Conservation (phyloP, 371 early-diverging fungal genomes). For the Rhizopus arrhizus region DNA sequence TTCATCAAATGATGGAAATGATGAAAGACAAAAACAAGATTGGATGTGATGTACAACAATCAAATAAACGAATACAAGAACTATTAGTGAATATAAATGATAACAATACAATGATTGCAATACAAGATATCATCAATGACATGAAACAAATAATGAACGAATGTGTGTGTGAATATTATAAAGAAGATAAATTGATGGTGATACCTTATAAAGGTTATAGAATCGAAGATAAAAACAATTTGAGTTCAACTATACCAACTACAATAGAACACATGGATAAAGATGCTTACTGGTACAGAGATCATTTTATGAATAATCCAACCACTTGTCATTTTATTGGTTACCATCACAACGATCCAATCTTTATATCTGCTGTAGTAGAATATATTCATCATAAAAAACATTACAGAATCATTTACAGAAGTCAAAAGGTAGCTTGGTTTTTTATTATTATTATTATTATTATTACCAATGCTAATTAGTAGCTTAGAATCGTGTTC, state of each 20-base stretch:
- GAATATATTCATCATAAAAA: slow-evolving; percentile 14
- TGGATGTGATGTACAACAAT: too few species aligned
- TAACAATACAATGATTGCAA: too few species aligned
- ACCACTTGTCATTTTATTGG: slow-evolving; percentile 28
- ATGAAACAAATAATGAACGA: slow-evolving; percentile 39
- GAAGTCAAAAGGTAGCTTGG: slow-evolving; percentile 24
- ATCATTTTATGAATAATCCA: slow-evolving; percentile 21
- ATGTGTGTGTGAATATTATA: slow-evolving; percentile 41
- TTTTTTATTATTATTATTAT: background rate
- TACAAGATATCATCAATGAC: too few species aligned
- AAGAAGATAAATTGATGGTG: slow-evolving; percentile 39
- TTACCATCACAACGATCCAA: slow-evolving; percentile 19
- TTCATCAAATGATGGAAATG: too few species aligned
- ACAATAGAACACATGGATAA: slow-evolving; percentile 35
- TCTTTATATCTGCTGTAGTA: slow-evolving; percentile 24
- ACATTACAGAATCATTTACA: slow-evolving; percentile 30
- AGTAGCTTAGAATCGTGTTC: slow-evolving; percentile 13
- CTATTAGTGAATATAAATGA: too few species aligned
- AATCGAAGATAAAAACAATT: slow-evolving; percentile 40
- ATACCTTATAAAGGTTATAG: slow-evolving; percentile 41
- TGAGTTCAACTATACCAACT: background rate
- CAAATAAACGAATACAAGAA: too few species aligned
- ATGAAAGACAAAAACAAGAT: too few species aligned
- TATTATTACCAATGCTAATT: background rate
- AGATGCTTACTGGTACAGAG: slow-evolving; percentile 37